Base-by-base conservation (phyloP, 1,284 basidiomycete species). In the Cystobasidiaceae sp. region DNA sequence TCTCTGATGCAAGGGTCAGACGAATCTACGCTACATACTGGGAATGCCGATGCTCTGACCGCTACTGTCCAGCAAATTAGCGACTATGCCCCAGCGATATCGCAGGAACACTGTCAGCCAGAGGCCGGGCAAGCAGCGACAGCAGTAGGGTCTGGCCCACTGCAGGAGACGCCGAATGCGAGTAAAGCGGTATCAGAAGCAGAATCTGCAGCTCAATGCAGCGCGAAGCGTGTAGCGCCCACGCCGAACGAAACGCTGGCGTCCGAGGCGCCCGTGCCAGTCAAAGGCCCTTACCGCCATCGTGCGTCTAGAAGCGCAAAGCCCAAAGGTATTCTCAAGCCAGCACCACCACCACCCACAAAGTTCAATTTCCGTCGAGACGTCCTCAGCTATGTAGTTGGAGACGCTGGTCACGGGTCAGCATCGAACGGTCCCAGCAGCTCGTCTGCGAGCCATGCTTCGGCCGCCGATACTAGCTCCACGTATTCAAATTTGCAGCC, bases 281-380 rank as follows among this genome's bases (percentile, higher is more conserved):
- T 59, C 4, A 23, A 23, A 15, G 28, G 41, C 27, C 56, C 56
- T 15, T 59, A 59, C 23, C 45, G 48, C 23, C 30, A 34, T 4
- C n/a, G 34, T 23, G 43, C 23, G 8, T 41, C 28, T 7, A 45
- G 59, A 25, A 32, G 52, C 21, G 39, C 33, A 21, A 50, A 45
- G 25, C 25, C 43, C 27, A 58, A 46, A 56, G 57, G 63, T 13
- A 66, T 66, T 1, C 56, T 66, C 21, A 66, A 66, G 37, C 37
- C 63, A 17, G 43, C 48, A 19, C 55, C 55, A 23, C 44, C 63
- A 15, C 63, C 55, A 17, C 63, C 34, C 9, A 37, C 55, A n/a
- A 62, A 46, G 25, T 65, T 65, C 45, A 55, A 41, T 11, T 64
- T 64, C 41, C 34, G 49, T 32, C 44, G 63, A n/a, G 63, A 66